phyloP scores from a whole-genome alignment of 1,139 yeast species.

The Blastobotrys malaysiensis region DNA sequence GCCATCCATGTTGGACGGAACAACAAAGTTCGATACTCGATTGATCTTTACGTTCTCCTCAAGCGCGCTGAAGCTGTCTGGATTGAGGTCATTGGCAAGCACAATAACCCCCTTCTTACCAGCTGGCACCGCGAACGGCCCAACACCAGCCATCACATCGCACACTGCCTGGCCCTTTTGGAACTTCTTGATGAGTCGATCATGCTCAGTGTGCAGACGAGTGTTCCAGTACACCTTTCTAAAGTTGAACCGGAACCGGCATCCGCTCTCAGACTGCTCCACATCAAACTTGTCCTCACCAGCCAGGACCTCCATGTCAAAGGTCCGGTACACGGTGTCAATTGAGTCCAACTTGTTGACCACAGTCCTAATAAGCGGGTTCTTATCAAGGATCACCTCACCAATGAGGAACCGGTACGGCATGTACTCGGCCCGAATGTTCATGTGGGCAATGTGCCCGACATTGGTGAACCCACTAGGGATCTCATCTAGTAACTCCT shows the following conservation, averaged over 20 bases:
- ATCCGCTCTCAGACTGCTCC: constrained; percentile 84
- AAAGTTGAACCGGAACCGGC: constrained; percentile 82
- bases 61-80: constrained; percentile 71
- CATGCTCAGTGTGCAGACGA: constrained; percentile 89
- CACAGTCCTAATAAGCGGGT: constrained; percentile 70
- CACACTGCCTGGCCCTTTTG: constrained; percentile 62
- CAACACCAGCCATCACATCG: constrained; percentile 98
- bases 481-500: constrained; percentile 57
- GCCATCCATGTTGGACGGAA: constrained; percentile 73
- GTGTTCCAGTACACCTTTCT: constrained; percentile 97
- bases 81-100: constrained; percentile 90
- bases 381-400: constrained; percentile 84
- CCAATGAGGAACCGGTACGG: constrained; percentile 82
- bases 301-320: constrained; percentile 89
- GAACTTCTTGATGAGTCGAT: constrained; percentile 62
- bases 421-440: constrained; percentile 76
- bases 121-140: constrained; percentile 96
- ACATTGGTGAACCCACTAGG: constrained; percentile 93
- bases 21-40: constrained; percentile 56
- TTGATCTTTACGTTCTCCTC: constrained; percentile 59
- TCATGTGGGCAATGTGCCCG: constrained; percentile 94
- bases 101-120: constrained; percentile 78
- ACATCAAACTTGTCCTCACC: constrained; percentile 69
- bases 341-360: constrained; percentile 91
- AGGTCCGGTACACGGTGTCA: constrained; percentile 83